phyloP scores from a whole-genome alignment of 495 filamentous ascomycete genomes.

The Talaromyces adpressus region DNA sequence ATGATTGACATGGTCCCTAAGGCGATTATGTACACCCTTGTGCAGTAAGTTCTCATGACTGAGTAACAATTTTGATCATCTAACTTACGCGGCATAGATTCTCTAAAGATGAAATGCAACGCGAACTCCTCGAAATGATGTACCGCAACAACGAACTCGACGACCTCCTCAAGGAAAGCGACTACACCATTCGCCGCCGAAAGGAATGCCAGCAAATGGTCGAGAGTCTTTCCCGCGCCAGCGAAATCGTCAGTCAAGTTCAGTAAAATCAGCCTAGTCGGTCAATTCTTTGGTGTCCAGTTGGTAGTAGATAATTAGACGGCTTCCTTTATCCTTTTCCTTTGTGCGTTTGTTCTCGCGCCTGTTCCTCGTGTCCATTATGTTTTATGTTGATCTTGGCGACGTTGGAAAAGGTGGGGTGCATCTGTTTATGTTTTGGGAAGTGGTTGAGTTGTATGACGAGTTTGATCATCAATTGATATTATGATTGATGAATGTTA shows the following conservation, averaged over 20 bases:
- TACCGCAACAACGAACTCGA: slow-evolving; percentile 86
- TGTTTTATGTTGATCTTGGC: slow-evolving; percentile 1
- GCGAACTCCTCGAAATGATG: slow-evolving; percentile 96
- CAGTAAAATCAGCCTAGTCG: slow-evolving; percentile 48
- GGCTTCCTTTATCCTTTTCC: slow-evolving; percentile 6
- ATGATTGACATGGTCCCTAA: slow-evolving; percentile 99
- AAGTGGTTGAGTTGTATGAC: neutral
- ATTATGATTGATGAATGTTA: slow-evolving; percentile 5
- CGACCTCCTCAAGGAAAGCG: slow-evolving; percentile 92
- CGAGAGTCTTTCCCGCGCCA: slow-evolving; percentile 77
- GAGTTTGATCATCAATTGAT: slow-evolving; percentile 6
- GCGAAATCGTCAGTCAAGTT: slow-evolving; percentile 95
- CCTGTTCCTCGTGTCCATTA: neutral
- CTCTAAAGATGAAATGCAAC: slow-evolving; percentile 98
- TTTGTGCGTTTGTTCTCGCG: neutral
- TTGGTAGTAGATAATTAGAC: slow-evolving; percentile 2
- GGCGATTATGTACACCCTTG: slow-evolving; percentile 96
- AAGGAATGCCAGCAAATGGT: slow-evolving; percentile 99
- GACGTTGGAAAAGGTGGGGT: neutral
- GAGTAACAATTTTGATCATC: neutral
- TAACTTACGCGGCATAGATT: slow-evolving; percentile 44
- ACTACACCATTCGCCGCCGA: slow-evolving; percentile 88
- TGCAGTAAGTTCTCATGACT: slow-evolving; percentile 58
- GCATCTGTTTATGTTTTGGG: neutral
- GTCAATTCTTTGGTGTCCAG: neutral